Percentiles rank a stretch among this genome's conserved stretches.
Conservation (phyloP, 345 rosid species). For the Eucalyptus microcorys region DNA sequence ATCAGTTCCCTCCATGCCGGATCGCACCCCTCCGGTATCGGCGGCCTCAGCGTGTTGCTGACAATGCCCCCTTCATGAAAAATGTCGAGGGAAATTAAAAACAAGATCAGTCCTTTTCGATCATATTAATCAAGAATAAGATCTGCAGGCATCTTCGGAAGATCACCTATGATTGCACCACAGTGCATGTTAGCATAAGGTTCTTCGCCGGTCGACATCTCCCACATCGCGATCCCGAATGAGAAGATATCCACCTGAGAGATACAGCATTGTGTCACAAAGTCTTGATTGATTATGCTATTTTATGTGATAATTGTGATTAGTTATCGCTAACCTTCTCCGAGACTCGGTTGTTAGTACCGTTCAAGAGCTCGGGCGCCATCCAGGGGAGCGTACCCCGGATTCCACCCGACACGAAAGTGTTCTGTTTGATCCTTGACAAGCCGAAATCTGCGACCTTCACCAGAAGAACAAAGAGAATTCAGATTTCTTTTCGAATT, state of each 20-base stretch:
- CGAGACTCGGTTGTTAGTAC: conserved; percentile 68
- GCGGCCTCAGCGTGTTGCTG: conserved; percentile 67
- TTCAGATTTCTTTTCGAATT: background rate
- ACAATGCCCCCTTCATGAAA: conserved; percentile 72
- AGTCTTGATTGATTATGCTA: background rate
- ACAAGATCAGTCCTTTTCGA: background rate
- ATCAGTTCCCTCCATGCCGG: conserved; percentile 62
- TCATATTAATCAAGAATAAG: background rate
- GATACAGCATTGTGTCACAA: background rate
- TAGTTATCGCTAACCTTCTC: conserved; percentile 39
- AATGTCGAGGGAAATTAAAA: background rate
- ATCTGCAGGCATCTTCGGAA: background rate
- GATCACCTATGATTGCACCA: conserved; percentile 84
- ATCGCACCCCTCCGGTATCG: conserved; percentile 59
- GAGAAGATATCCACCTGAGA: conserved; percentile 89
- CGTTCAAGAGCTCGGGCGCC: conserved; percentile 87
- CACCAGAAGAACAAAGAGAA: background rate
- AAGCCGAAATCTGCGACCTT: conserved; percentile 95
- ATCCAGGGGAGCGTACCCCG: conserved; percentile 99
- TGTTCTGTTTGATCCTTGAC: conserved; percentile 86
- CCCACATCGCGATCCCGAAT: conserved; percentile 86
- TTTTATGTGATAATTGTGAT: background rate
- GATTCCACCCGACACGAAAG: conserved; percentile 84
- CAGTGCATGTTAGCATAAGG: conserved; percentile 91
- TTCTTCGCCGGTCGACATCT: conserved; percentile 73